A percentile compares a stretch with the other conserved stretches of the same genome.
phyloP scores from a whole-genome alignment of 192 early-diverging fungal species.

The Umbelopsis vinacea region DNA sequence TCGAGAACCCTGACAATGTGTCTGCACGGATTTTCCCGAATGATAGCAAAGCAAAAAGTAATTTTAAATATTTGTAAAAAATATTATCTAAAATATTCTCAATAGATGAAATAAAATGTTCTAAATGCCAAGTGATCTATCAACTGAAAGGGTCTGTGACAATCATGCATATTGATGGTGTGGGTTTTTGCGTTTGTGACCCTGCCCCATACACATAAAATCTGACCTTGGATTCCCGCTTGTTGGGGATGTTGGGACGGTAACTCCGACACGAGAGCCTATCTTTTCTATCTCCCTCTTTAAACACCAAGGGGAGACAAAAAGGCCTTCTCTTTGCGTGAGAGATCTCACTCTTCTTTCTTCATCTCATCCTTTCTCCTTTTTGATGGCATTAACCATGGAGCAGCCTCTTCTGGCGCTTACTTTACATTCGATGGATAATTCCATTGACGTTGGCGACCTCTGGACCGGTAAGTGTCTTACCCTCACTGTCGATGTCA shows the following conservation, averaged over 20 bases:
- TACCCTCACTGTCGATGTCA: background rate
- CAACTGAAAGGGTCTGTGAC: background rate
- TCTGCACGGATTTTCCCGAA: conserved; percentile 19
- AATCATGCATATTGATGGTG: background rate
- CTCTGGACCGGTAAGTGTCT: conserved; percentile 12
- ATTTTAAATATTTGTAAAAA: too few species aligned
- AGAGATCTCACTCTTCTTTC: background rate
- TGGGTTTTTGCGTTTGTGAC: too few species aligned
- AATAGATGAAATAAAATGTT: background rate
- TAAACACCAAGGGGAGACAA: background rate
- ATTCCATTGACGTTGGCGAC: conserved; percentile 15
- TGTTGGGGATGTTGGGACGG: conserved; percentile 18
- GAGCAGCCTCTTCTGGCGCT: conserved; percentile 23
- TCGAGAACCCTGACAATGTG: conserved; percentile 8
- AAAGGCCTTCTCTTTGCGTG: background rate
- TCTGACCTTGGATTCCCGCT: conserved; percentile 3
- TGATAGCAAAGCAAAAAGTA: conserved; percentile 7
- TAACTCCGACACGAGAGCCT: conserved; percentile 11
- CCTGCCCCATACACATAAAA: conserved; percentile 10
- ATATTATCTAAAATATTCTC: too few species aligned
- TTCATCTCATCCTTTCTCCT: background rate
- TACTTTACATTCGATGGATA: conserved; percentile 22
- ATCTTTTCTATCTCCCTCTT: conserved; percentile 21
- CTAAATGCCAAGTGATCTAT: background rate
- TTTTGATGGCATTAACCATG: conserved; percentile 16